Conservation (phyloP, 1,284 basidiomycete species). For the Naganishia cerealis region DNA sequence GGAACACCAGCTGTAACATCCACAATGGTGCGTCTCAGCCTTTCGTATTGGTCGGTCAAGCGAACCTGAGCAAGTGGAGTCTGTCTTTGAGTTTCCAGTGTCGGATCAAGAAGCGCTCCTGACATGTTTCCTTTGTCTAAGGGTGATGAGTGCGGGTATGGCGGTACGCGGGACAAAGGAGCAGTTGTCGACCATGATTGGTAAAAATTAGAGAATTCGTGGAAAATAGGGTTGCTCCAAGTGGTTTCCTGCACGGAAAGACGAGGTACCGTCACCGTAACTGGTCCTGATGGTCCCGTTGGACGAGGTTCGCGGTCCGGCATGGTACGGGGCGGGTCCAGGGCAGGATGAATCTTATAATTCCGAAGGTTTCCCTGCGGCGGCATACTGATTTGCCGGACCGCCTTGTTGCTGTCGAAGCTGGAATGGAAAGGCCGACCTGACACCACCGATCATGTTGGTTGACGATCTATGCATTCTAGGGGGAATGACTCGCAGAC, state of each 20-base stretch:
- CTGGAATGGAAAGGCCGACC: neutral
- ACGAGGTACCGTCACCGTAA: neutral
- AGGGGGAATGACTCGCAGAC: no score
- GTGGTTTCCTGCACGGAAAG: neutral
- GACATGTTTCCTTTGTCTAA: neutral
- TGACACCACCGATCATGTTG: neutral
- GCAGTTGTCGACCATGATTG: neutral
- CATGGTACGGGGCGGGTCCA: neutral
- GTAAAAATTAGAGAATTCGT: neutral
- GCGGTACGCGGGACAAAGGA: neutral
- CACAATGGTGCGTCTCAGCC: neutral
- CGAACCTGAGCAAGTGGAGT: neutral
- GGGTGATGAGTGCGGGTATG: neutral
- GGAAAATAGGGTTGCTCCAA: neutral
- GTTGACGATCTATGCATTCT: neutral
- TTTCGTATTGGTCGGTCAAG: neutral
- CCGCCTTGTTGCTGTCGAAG: neutral
- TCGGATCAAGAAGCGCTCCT: neutral
- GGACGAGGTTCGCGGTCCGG: neutral
- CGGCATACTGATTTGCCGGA: neutral
- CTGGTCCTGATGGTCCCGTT: neutral
- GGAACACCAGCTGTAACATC: no score
- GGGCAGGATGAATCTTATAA: no score
- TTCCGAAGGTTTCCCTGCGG: neutral
- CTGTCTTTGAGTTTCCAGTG: neutral